phyloP scores from a whole-genome alignment of 2,329 filamentous ascomycete genomes.

The Venturia carpophila region DNA sequence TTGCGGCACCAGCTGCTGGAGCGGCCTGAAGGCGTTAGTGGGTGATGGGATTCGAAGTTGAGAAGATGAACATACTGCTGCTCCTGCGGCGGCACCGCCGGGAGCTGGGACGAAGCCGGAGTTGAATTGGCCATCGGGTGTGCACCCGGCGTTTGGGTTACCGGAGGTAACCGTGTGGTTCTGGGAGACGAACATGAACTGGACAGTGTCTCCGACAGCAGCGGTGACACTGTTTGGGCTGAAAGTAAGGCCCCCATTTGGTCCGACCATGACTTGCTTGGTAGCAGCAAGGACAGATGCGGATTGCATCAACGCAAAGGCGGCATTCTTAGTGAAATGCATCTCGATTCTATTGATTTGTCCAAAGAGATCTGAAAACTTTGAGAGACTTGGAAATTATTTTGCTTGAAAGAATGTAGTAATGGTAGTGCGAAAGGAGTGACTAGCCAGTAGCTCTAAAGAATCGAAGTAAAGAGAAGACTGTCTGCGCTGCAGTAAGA shows the following conservation, averaged over 20 bases:
- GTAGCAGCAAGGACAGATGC: constrained; percentile 28
- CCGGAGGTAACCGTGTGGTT: constrained; percentile 34
- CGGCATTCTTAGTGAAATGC: constrained; percentile 32
- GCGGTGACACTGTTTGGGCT: constrained; percentile 30
- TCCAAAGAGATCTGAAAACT: too few species aligned
- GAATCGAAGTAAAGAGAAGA: constrained; percentile 14
- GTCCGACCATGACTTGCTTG: constrained; percentile 29
- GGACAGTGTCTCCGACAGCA: constrained; percentile 31
- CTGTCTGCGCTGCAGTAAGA: constrained; percentile 15
- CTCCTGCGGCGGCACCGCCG: constrained; percentile 21
- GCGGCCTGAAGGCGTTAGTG: background rate
- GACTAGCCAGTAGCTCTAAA: constrained; percentile 18
- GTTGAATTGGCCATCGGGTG: constrained; percentile 32
- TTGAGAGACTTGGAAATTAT: too few species aligned
- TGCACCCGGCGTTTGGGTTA: constrained; percentile 30
- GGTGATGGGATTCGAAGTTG: too few species aligned
- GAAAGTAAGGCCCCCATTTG: constrained; percentile 26
- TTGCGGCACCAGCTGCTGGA: background rate
- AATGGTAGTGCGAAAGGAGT: constrained; percentile 13
- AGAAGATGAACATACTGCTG: background rate
- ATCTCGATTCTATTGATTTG: constrained; percentile 26
- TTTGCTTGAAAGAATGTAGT: constrained; percentile 11
- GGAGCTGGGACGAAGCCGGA: constrained; percentile 30
- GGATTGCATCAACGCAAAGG: constrained; percentile 24
- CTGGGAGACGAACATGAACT: constrained; percentile 34